Conservation (phyloP, 108 stramenopile genomes). For the Skeletonema menzelii region DNA sequence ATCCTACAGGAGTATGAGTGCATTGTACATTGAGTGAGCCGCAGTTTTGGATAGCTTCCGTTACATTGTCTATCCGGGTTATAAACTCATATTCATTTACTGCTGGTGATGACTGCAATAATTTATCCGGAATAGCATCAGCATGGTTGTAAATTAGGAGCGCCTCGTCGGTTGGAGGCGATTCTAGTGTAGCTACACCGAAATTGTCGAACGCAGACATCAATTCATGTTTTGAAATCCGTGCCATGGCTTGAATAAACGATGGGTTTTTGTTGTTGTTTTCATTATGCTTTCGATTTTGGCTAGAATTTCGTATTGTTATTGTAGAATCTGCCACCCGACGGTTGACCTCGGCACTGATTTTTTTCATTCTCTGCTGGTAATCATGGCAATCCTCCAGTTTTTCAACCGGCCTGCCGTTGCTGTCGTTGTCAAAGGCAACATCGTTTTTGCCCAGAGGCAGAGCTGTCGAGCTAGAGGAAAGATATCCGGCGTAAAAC, state of each 20-base stretch:
- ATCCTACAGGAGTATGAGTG: not conserved
- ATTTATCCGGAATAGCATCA: not conserved
- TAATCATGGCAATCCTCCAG: not conserved
- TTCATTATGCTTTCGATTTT: not conserved
- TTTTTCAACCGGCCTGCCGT: not conserved
- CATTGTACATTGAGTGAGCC: conserved; percentile 11
- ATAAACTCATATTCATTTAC: not conserved
- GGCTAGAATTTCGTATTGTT: not conserved
- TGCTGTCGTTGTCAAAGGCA: not conserved
- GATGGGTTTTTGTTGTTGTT: not conserved
- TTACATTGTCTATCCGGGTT: not conserved
- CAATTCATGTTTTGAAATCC: conserved; percentile 1
- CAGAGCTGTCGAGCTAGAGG: not conserved
- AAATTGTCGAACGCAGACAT: conserved; percentile 10
- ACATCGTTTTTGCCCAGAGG: not conserved
- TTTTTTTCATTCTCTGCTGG: not conserved
- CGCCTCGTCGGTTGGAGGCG: not conserved
- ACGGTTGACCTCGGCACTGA: not conserved
- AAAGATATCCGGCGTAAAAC: not conserved
- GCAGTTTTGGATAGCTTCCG: conserved; percentile 5
- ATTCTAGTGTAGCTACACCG: conserved; percentile 3
- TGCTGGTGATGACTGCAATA: not conserved
- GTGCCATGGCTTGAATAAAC: conserved; percentile 3
- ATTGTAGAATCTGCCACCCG: not conserved
- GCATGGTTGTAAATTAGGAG: not conserved